A percentile compares a stretch with the other conserved stretches of the same genome.
Conservation (phyloP, 352 stramenopile genomes). For the Phytophthora megakarya region DNA sequence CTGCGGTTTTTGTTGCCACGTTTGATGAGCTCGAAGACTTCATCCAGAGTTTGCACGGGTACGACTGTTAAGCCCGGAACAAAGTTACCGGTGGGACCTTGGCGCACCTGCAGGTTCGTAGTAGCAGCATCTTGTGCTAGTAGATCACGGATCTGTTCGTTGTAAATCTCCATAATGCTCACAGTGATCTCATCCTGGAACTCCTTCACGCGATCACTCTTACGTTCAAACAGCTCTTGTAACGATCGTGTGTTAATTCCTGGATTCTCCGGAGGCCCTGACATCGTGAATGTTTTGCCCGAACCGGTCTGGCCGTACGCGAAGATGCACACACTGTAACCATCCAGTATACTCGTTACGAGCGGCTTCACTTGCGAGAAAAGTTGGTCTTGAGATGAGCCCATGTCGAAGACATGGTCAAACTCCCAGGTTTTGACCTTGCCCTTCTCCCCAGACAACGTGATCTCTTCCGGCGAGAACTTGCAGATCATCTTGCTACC, state of each 20-base stretch:
- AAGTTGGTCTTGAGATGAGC: conserved; percentile 76
- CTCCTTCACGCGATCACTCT: conserved; percentile 67
- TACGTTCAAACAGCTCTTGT: conserved; percentile 82
- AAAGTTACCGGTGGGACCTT: conserved; percentile 86
- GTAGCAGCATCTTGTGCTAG: conserved; percentile 81
- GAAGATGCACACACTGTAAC: conserved; percentile 92
- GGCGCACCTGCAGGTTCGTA: conserved; percentile 84
- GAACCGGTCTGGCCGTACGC: conserved; percentile 89
- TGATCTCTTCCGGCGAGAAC: conserved; percentile 83
- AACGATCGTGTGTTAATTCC: conserved; percentile 88
- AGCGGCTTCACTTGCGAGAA: conserved; percentile 80
- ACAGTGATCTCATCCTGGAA: conserved; percentile 88
- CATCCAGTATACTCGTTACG: conserved; percentile 86
- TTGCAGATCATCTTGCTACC: conserved; percentile 86
- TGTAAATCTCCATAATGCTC: conserved; percentile 97
- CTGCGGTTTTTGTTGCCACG: conserved; percentile 87
- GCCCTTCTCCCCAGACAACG: conserved; percentile 77
- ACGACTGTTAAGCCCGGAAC: conserved; percentile 79
- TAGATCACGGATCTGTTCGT: conserved; percentile 95
- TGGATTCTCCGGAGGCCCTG: conserved; percentile 63
- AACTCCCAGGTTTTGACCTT: conserved; percentile 89
- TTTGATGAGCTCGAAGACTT: conserved; percentile 88
- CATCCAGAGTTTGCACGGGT: conserved; percentile 73
- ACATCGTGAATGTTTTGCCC: conserved; percentile 90
- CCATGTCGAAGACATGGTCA: conserved; percentile 83